Evolutionary conservation across 371 early-diverging fungal species (phyloP).

Genomic region (Lichtheimia ornata): DNA sequence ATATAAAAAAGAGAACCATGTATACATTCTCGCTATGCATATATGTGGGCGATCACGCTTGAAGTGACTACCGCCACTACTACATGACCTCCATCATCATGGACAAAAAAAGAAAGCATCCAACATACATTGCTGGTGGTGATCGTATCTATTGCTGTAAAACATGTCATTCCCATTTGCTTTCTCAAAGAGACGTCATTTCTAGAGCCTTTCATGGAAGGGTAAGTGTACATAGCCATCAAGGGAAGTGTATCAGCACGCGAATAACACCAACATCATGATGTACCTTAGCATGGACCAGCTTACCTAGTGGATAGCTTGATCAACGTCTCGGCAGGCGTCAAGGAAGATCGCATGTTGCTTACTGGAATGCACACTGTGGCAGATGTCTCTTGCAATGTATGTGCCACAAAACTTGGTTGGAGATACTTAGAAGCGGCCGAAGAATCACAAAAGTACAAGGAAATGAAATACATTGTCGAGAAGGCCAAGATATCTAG

Average conservation of each 20-base stretch:
- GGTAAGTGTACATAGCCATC: conserved; percentile 14
- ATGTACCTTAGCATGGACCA: conserved; percentile 58
- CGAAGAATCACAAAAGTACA: conserved; percentile 73
- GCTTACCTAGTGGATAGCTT: conserved; percentile 71
- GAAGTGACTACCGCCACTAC: background rate
- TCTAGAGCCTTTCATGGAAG: conserved; percentile 24
- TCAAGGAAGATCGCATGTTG: conserved; percentile 65
- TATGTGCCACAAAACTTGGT: conserved; percentile 70
- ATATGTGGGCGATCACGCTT: too few relatives aligned
- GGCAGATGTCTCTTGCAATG: conserved; percentile 67
- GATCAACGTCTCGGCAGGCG: conserved; percentile 62
- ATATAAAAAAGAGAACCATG: too few relatives aligned
- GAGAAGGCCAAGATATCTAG: conserved; percentile 54
- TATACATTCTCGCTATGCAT: too few relatives aligned
- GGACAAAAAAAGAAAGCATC: conserved; percentile 5
- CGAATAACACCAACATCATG: background rate
- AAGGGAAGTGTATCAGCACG: background rate
- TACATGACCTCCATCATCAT: conserved; percentile 7
- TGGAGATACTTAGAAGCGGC: conserved; percentile 72
- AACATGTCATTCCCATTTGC: conserved; percentile 25
- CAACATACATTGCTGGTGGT: conserved; percentile 4
- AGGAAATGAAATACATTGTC: conserved; percentile 79
- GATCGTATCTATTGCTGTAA: conserved; percentile 11
- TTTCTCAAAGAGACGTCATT: conserved; percentile 16
- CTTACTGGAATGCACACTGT: conserved; percentile 83